Evolutionary conservation across 441 rosid genomes (phyloP), one percentile per base, ranked within the genome.

Genomic region (Iberis amara): DNA sequence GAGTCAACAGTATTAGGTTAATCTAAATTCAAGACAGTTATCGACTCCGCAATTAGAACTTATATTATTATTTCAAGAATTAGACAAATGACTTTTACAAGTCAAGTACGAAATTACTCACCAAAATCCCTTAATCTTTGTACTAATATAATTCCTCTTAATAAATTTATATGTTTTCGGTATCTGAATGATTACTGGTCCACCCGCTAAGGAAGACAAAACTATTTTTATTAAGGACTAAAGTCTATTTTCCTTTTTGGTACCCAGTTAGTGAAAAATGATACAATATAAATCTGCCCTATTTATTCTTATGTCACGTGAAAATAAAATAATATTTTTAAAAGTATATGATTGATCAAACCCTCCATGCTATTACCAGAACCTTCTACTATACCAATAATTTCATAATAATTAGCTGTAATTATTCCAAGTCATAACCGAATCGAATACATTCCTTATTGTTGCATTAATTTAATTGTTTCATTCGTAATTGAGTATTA

Each of bases 101-200:
- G 64, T 57, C 55, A 65, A 32, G 30, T 33, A 65, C 26, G 55
- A 59, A 59, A 59, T 23, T 59, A 14, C 50, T 52, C 64, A 65
- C 50, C 59, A 58, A 52, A 52, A 13, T n/a, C 8, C 44, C 42
- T 39, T 52, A 26, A 31, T 51, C 1, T 51, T 38, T 52, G 49
- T 32, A 33, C 26, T 31, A 35, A 11, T 11, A 8, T 37, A 50
- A 7, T 11, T 43, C 6, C 9, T 30, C 28, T 33, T 12, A 1
- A 10, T 21, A 3, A 11, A 36, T 33, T 4, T n/a, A 8, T 18
- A 40, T 14, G n/a, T 47, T 46, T 37, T 31, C n/a, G 12, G 11
- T 41, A 32, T 55, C 37, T 2, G 35, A 55, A 55, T 48, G 39
- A 35, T 33, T 41, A 27, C 2, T 3, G 14, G 40, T 40, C 44